These are phyloP conservation scores for Claviceps pusilla DNA, from an alignment of 2,329 filamentous ascomycete genomes.

Conservation along the genomic window DNA sequence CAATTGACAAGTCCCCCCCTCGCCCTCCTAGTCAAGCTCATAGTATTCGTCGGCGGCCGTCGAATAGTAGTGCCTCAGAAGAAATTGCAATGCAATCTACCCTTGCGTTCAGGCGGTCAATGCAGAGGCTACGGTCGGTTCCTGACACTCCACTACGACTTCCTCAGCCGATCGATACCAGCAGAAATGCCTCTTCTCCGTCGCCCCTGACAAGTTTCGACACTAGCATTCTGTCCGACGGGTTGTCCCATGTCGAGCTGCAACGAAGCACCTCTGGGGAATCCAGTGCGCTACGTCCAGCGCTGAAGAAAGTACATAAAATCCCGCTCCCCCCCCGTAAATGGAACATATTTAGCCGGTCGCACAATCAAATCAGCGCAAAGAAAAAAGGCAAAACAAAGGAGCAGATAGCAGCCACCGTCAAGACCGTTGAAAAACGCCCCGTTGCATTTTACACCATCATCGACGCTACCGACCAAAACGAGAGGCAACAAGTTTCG, in stretches of 20 bases:
- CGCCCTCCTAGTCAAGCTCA: constrained; percentile 20
- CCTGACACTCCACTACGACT: constrained; percentile 31
- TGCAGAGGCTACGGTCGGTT: constrained; percentile 33
- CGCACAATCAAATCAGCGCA: constrained; percentile 27
- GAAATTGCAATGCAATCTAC: constrained; percentile 31
- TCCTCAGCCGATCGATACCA: constrained; percentile 38
- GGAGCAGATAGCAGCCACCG: constrained; percentile 29
- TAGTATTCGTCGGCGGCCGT: constrained; percentile 30
- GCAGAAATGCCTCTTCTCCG: constrained; percentile 27
- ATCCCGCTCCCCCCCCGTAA: constrained; percentile 39
- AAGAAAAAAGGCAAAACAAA: constrained; percentile 27
- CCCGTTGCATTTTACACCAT: constrained; percentile 46
- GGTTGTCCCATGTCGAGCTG: constrained; percentile 34
- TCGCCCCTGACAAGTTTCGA: constrained; percentile 41
- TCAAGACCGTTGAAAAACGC: constrained; percentile 34
- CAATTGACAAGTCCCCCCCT: constrained; percentile 40
- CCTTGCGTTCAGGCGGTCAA: constrained; percentile 39
- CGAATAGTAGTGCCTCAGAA: constrained; percentile 43
- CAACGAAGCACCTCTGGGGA: constrained; percentile 22
- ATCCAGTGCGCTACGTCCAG: constrained; percentile 13
- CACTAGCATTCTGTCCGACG: constrained; percentile 41
- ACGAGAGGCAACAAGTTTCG: constrained; percentile 34
- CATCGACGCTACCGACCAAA: constrained; percentile 43
- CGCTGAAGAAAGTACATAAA: constrained; percentile 41
- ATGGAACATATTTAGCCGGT: constrained; percentile 49